phyloP scores from a whole-genome alignment of 306 rosid genomes.

The Neltuma alba region DNA sequence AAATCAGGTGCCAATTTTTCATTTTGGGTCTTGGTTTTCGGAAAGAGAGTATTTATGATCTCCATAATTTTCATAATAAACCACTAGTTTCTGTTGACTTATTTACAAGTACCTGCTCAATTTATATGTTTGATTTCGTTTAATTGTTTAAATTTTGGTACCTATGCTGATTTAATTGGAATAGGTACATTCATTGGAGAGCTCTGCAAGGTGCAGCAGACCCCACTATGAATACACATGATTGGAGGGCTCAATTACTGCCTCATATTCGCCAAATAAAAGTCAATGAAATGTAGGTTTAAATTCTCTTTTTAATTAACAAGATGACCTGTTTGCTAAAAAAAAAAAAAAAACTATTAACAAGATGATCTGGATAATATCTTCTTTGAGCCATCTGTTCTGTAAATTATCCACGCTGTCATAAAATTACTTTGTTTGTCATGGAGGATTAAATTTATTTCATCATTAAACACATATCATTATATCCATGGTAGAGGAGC shows the following conservation, averaged over 20 bases:
- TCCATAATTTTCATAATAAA: background rate
- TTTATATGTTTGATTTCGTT: background rate
- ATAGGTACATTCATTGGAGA: background rate
- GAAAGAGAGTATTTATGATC: background rate
- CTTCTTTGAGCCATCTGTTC: background rate
- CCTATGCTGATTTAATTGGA: background rate
- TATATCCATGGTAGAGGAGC: background rate
- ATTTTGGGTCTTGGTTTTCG: background rate
- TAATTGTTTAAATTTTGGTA: background rate
- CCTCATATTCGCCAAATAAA: constrained; percentile 24
- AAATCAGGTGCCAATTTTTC: background rate
- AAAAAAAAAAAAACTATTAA: no score
- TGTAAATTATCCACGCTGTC: background rate
- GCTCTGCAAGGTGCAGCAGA: background rate
- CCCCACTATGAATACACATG: no score
- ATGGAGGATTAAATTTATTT: no score
- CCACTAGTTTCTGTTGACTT: background rate
- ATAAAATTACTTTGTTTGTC: background rate
- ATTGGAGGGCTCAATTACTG: no score
- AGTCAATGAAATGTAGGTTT: constrained; percentile 33
- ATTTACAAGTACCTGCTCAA: background rate
- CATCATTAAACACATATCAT: background rate
- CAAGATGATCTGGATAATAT: background rate
- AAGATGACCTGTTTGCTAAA: background rate
- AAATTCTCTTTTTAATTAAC: no score